Conservation (phyloP, 768 basidiomycete species). For the Amanita thiersii region DNA sequence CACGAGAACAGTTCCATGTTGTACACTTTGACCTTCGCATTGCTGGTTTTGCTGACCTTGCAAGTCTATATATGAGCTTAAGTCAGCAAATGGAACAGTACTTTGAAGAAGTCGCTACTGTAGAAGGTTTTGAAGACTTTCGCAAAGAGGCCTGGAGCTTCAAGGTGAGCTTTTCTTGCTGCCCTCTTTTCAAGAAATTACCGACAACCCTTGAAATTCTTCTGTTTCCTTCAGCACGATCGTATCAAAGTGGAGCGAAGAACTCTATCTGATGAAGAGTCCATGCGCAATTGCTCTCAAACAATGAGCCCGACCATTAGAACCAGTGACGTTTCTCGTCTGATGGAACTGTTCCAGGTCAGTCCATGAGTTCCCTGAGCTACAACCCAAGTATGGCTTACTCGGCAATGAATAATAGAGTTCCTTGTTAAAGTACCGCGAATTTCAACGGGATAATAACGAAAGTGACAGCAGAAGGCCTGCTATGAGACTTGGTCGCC, state of each 20-base stretch:
- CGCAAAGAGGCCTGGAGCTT: conserved; percentile 72
- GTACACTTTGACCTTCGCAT: conserved; percentile 81
- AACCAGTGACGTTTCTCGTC: conserved; percentile 72
- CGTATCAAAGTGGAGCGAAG: conserved; percentile 66
- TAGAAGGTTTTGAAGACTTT: conserved; percentile 63
- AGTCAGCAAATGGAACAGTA: conserved; percentile 78
- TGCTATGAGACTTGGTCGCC: conserved; percentile 19
- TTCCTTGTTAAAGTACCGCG: conserved; percentile 65
- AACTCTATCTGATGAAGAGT: conserved; percentile 30
- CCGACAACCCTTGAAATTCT: conserved; percentile 6
- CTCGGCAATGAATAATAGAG: too few species aligned
- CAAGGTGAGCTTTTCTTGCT: conserved; percentile 41
- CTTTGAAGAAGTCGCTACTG: conserved; percentile 55
- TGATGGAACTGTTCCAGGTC: conserved; percentile 83
- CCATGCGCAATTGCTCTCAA: conserved; percentile 26
- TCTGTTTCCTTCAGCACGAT: conserved; percentile 47
- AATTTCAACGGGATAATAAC: conserved; percentile 46
- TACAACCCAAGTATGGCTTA: too few species aligned
- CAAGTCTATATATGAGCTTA: conserved; percentile 69
- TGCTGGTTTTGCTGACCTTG: conserved; percentile 74
- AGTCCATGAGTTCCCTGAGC: too few species aligned
- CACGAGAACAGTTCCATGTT: conserved; percentile 62
- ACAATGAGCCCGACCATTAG: conserved; percentile 32
- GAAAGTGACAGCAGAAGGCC: conserved; percentile 15
- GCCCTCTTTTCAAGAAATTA: neutral